phyloP scores from a whole-genome alignment of 2,329 filamentous ascomycete genomes.

The Botrytis medusae region DNA sequence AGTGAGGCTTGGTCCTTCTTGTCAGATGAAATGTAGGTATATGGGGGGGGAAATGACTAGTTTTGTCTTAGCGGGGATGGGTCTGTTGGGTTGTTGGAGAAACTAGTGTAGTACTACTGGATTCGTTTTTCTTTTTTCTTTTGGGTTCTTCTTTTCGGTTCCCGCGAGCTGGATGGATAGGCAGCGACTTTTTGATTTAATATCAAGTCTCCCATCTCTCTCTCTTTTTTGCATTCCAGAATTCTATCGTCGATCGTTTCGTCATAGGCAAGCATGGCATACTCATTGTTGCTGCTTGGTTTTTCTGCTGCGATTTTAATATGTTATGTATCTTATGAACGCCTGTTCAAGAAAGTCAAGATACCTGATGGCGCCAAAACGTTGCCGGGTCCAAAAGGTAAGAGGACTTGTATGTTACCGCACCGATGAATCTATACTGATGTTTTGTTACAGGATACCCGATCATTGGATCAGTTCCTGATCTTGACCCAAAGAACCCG shows the following conservation, averaged over 20 bases:
- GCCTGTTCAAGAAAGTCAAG: conserved; percentile 12
- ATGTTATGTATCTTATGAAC: conserved; percentile 18
- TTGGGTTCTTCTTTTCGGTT: not conserved
- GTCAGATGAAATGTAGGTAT: not conserved
- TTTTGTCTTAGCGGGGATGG: not conserved
- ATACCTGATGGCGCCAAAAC: conserved; percentile 23
- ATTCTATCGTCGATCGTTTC: not conserved
- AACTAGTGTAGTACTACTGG: not conserved
- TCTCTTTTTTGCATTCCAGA: not conserved
- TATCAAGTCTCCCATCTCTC: not conserved
- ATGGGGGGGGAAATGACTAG: not conserved
- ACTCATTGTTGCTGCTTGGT: conserved; percentile 11
- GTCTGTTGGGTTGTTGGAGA: not conserved
- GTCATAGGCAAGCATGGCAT: conserved; percentile 9
- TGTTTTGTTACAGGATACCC: conserved; percentile 22
- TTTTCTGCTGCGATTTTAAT: conserved; percentile 7
- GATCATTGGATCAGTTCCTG: conserved; percentile 26
- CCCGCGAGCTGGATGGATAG: not conserved
- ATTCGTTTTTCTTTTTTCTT: not conserved
- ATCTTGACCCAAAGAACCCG: conserved; percentile 34
- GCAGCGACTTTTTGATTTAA: not conserved
- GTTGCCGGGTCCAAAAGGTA: conserved; percentile 27
- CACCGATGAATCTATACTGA: not conserved
- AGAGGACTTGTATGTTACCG: not conserved
- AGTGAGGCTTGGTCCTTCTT: not conserved